A percentile compares a stretch with the other conserved stretches of the same genome.
Evolutionary conservation across 192 early-diverging fungal genomes (phyloP).

Genomic region (Dispira simplex): DNA sequence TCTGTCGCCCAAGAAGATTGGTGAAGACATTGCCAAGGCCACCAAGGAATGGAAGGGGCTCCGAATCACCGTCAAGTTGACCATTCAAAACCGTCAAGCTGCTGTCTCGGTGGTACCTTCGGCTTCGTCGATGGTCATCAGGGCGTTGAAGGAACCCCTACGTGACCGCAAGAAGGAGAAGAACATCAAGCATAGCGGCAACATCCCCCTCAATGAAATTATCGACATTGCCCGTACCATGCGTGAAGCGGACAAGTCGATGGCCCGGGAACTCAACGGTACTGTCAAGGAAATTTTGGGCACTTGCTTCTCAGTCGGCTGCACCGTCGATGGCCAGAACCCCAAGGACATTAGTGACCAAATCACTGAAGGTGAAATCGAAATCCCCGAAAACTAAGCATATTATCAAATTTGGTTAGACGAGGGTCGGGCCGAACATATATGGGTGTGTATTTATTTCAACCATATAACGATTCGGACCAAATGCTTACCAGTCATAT

Average conservation of each 20-base stretch:
- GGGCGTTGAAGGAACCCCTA: slow-evolving; percentile 92
- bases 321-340: slow-evolving; percentile 94
- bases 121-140: slow-evolving; percentile 92
- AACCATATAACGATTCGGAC: no score
- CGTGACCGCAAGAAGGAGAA: slow-evolving; percentile 99
- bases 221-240: slow-evolving; percentile 94
- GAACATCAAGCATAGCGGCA: slow-evolving; percentile 49
- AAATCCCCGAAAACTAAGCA: slow-evolving; percentile 30
- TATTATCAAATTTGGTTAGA: no score
- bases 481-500: no score
- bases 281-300: slow-evolving; percentile 96
- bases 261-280: slow-evolving; percentile 84
- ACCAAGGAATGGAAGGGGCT: slow-evolving; percentile 99
- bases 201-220: slow-evolving; percentile 62
- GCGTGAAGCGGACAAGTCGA: slow-evolving; percentile 72
- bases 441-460: no score
- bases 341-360: slow-evolving; percentile 75
- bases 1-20: slow-evolving; percentile 99
- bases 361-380: slow-evolving; percentile 77
- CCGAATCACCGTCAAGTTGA: slow-evolving; percentile 93
- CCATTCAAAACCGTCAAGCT: slow-evolving; percentile 99
- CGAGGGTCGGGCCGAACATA: no score
- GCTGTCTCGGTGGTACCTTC: slow-evolving; percentile 90
- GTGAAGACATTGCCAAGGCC: slow-evolving; percentile 99
- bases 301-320: slow-evolving; percentile 87